Conservation (phyloP, 768 basidiomycete genomes). For the Lanmaoa rubissima region DNA sequence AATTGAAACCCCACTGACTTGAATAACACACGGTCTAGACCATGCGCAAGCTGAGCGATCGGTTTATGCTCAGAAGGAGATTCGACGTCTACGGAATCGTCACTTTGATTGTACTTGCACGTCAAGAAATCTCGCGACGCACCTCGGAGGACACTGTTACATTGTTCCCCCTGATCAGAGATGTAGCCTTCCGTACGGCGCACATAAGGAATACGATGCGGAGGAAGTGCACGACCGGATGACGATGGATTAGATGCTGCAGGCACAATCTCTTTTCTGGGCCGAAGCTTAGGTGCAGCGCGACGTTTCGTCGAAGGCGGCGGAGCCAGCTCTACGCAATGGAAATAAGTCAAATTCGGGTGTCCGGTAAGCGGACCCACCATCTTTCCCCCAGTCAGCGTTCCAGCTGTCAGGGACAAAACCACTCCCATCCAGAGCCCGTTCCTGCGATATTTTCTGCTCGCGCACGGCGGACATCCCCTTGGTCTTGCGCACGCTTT, state of each 20-base stretch:
- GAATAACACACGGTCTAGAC: constrained; percentile 70
- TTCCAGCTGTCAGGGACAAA: constrained; percentile 11
- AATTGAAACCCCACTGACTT: constrained; percentile 47
- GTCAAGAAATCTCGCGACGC: not conserved
- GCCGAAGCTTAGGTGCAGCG: not conserved
- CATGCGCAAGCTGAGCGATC: constrained; percentile 62
- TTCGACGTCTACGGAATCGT: constrained; percentile 38
- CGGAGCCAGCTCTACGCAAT: constrained; percentile 14
- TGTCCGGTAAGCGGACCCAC: constrained; percentile 3
- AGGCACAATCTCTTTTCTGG: constrained; percentile 2
- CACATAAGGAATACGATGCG: constrained; percentile 23
- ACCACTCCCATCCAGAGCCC: not conserved
- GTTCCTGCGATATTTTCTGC: not conserved
- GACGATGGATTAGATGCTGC: constrained; percentile 1
- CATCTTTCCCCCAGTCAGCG: constrained; percentile 24
- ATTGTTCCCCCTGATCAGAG: constrained; percentile 2
- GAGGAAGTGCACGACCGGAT: constrained; percentile 16
- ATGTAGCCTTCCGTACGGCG: constrained; percentile 30
- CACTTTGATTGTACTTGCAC: not conserved
- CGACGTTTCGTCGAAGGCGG: constrained; percentile 3
- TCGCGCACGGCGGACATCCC: not conserved
- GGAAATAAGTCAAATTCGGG: not conserved
- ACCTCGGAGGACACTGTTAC: constrained; percentile 20
- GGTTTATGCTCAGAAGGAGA: constrained; percentile 47
- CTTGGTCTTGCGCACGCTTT: constrained; percentile 3